phyloP scores from a whole-genome alignment of 345 rosid genomes.

The Toxicodendron radicans region DNA sequence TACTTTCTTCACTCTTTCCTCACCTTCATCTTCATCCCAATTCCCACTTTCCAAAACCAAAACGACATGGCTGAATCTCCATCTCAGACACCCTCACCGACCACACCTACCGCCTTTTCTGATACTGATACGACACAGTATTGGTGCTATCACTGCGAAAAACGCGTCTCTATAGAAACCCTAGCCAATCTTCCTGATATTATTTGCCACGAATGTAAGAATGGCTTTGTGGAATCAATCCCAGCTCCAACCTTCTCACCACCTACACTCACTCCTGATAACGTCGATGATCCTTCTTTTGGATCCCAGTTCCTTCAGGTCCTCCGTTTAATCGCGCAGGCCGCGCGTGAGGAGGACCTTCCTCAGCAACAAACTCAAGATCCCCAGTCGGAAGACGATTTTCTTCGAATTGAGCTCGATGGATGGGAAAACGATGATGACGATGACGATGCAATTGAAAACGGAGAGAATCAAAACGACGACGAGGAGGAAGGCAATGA shows the following conservation, averaged over 20 bases:
- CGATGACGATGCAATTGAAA: constrained; percentile 38
- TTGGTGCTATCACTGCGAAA: constrained; percentile 80
- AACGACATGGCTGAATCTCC: constrained; percentile 51
- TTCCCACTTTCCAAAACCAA: neutral
- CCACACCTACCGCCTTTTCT: constrained; percentile 12
- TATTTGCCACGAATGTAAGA: constrained; percentile 68
- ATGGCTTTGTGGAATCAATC: constrained; percentile 69
- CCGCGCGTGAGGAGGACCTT: constrained; percentile 49
- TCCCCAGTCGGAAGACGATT: constrained; percentile 50
- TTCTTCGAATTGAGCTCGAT: constrained; percentile 52
- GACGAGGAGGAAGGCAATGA: constrained; percentile 17
- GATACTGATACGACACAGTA: constrained; percentile 32
- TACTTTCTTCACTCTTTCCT: constrained; percentile 12
- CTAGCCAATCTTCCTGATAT: constrained; percentile 39
- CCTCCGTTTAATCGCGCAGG: constrained; percentile 56
- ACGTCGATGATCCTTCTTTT: constrained; percentile 45
- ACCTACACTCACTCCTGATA: constrained; percentile 46
- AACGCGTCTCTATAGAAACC: constrained; percentile 61
- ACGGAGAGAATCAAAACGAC: constrained; percentile 20
- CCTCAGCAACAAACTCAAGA: constrained; percentile 43
- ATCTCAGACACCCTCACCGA: constrained; percentile 27
- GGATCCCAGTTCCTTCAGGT: constrained; percentile 67
- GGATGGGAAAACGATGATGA: constrained; percentile 61
- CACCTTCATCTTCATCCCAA: neutral
- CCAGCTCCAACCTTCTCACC: constrained; percentile 36